Evolutionary conservation across 2,329 filamentous ascomycete genomes (phyloP), one percentile per base, ranked within the genome.

Genomic region (Pyrenophora tritici-repentis): DNA sequence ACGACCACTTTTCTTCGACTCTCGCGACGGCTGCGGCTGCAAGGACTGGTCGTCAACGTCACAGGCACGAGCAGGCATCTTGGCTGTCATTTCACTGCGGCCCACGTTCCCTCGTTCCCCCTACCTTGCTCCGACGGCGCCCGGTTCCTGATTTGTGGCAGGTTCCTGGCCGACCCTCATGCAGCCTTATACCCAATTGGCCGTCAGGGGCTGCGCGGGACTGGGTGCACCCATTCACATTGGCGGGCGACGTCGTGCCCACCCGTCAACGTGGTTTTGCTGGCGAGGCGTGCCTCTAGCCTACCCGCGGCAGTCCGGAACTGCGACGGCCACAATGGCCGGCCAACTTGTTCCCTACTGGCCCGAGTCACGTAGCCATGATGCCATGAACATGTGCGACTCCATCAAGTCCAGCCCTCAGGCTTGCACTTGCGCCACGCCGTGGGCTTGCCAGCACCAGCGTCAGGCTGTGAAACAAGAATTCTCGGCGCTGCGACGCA

Each of bases 121-220:
- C 57, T 62, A 58, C 56, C 46, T 52, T 46, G 40, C 41, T 51
- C 50, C 58, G 56, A 42, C 54, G 49, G 45, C 58, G 45, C 43
- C 61, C 62, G 55, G 60, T 61, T 48, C 52, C 51, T 59, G 55
- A 58, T 60, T 58, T 55, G 59, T 60, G 53, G 44, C 56, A 63
- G 58, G 68, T 71, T 65, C 67, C 66, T 70, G 68, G 59, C 50
- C 42, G 50, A 55, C 42, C 47, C 44, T 58, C 58, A 61, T 67
- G 62, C 67, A 70, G 65, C 67, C 66, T 67, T 63, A 63, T 62
- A 63, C 59, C 59, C 59, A 50, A 58, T 61, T 62, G 54, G 58
- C 58, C 53, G 14, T 46, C 45, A 50, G 42, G 42, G 26, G 42
- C 46, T 53, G 56, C 50, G 58, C 42, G 38, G 33, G 20, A 58